Evolutionary conservation across 1,139 yeast genomes (phyloP), one percentile per base, ranked within the genome.

Genomic region (Pichia sp.): DNA sequence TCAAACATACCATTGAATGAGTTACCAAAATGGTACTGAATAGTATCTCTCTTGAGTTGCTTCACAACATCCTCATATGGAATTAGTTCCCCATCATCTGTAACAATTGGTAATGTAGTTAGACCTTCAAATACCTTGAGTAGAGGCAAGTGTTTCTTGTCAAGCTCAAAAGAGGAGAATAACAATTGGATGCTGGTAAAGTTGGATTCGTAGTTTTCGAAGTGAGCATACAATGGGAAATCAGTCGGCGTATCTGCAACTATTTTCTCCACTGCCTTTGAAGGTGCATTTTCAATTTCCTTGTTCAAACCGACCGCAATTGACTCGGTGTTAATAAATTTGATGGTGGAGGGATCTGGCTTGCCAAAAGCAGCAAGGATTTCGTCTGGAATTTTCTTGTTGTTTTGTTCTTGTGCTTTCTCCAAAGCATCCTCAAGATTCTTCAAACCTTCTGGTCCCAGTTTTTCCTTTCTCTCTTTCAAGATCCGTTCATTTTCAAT

Each of bases 201-300:
- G 51, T 83, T 78, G 2, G 96, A 84, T 38, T 77, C 72, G 55
- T 74, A 82, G 44, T 80, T 74, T 58, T 91, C 96, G 49, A 83
- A 72, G 53, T 87, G 94, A 37, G 87, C 58, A 45, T 76, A 79
- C 27, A 87, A 58, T 7, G 94, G 88, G 46, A 80, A 70, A 26
- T 68, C 62, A 1, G 49, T 45, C 8, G 80, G 78, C 1, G 67
- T 53, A 44, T 70, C 74, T 1, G 50, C 47, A 36, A 57, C 52
- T 27, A 74, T 52, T 5, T 46, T 50, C 33, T 58, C 52, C 17
- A 54, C 48, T 10, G 60, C 53, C 16, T 58, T 49, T 5, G 45
- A 32, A 4, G 41, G 12, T 13, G 33, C 21, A 30, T 48, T 51
- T 19, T 10, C 16, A n/a, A 46, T 22, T 29, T 51, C 58, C 18